A percentile compares a stretch with the other conserved stretches of the same genome.
These are phyloP conservation scores for Anisodus acutangulus DNA, from an alignment of 257 asterid species.

Conservation along the genomic window DNA sequence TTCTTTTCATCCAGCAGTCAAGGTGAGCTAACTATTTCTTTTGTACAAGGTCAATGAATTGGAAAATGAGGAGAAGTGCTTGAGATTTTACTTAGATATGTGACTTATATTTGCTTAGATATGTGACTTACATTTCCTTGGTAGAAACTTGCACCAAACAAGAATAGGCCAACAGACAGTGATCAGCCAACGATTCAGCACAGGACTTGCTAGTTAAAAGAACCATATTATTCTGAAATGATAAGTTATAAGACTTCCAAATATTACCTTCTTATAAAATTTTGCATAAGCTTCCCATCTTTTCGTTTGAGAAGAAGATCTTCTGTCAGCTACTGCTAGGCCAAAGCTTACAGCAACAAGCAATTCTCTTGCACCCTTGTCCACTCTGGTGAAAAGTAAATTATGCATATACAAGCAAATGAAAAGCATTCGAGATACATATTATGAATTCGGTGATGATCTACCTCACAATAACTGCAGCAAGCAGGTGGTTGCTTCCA, in stretches of 20 bases:
- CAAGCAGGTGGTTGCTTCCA: conserved; percentile 90
- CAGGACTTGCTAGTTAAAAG: neutral
- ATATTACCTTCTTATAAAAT: conserved; percentile 75
- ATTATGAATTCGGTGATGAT: conserved; percentile 33
- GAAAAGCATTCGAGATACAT: conserved; percentile 22
- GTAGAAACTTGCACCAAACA: neutral
- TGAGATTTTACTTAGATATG: neutral
- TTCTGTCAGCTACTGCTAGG: conserved; percentile 81
- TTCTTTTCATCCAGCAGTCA: neutral
- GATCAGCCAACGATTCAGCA: conserved; percentile 1
- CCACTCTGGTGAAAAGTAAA: conserved; percentile 61
- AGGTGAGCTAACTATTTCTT: neutral
- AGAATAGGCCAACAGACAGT: neutral
- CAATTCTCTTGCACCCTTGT: conserved; percentile 80
- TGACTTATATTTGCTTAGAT: neutral
- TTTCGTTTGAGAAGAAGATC: conserved; percentile 72
- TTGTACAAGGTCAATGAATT: neutral
- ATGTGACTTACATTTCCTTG: neutral
- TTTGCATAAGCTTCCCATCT: conserved; percentile 95
- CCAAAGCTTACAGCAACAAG: conserved; percentile 97
- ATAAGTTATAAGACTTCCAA: conserved; percentile 7
- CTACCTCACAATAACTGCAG: conserved; percentile 93
- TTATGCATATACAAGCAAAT: conserved; percentile 32
- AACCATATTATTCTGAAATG: conserved; percentile 2
- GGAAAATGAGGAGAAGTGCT: neutral